A percentile compares a stretch with the other conserved stretches of the same genome.
These are phyloP conservation scores for Myochromella boudieri DNA, from an alignment of 768 basidiomycete genomes.

Conservation along the genomic window DNA sequence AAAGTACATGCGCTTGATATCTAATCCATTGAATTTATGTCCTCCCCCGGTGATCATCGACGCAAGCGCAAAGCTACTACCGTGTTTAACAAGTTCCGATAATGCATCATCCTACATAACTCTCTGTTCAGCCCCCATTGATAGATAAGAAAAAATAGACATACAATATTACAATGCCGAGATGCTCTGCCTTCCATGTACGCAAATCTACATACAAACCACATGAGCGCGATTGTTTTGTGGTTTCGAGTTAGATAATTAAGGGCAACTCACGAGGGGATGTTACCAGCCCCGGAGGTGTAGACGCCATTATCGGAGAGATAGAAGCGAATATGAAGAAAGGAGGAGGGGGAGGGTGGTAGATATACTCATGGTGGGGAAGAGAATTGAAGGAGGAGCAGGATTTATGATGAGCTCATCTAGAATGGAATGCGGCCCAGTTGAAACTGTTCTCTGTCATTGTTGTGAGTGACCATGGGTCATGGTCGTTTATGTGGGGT, in stretches of 20 bases:
- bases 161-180: constrained; percentile 87
- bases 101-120: constrained; percentile 63
- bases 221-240: constrained; percentile 16
- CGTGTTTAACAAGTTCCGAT: constrained; percentile 56
- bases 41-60: constrained; percentile 57
- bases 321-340: constrained; percentile 55
- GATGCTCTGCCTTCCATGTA: constrained; percentile 87
- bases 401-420: too few relatives aligned
- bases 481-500: too few relatives aligned
- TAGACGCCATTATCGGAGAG: constrained; percentile 58
- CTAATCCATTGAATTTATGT: constrained; percentile 76
- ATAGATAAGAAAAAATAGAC: constrained; percentile 14
- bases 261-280: constrained; percentile 64
- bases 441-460: too few relatives aligned
- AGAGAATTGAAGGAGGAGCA: too few relatives aligned
- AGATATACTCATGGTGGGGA: too few relatives aligned
- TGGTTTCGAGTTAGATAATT: constrained; percentile 3
- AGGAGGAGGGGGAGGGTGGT: constrained; percentile 39
- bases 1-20: constrained; percentile 84
- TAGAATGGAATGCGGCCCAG: too few relatives aligned
- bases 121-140: constrained; percentile 11
- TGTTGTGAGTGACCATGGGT: too few relatives aligned
- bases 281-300: constrained; percentile 83
- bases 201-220: constrained; percentile 54
- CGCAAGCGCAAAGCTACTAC: constrained; percentile 54